These are phyloP conservation scores for Marasmius tenuissimus DNA, from an alignment of 1,284 basidiomycete genomes.

Conservation along the genomic window DNA sequence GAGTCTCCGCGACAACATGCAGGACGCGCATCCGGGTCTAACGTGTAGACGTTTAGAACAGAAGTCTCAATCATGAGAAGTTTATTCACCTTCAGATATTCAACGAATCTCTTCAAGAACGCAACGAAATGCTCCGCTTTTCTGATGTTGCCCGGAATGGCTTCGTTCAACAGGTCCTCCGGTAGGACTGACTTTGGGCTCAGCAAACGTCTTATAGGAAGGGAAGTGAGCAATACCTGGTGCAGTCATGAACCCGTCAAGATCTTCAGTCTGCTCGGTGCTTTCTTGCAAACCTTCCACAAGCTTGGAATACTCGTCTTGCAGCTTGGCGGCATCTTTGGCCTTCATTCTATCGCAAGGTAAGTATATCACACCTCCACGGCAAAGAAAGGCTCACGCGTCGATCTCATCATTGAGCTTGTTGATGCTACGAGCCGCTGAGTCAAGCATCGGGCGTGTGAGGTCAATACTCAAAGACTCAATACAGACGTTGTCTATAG, in stretches of 20 bases:
- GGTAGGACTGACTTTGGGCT: conserved; percentile 70
- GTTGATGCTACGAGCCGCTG: conserved; percentile 86
- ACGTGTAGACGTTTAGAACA: conserved; percentile 11
- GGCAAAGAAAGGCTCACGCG: conserved; percentile 56
- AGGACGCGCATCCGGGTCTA: conserved; percentile 98
- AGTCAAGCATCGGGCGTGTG: conserved; percentile 98
- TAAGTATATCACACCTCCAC: background rate
- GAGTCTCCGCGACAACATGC: conserved; percentile 99
- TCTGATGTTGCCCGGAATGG: conserved; percentile 96
- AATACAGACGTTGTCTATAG: conserved; percentile 95
- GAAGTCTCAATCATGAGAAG: conserved; percentile 3
- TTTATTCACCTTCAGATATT: conserved; percentile 87
- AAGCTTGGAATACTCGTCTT: conserved; percentile 96
- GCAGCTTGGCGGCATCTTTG: conserved; percentile 91
- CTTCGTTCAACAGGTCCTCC: conserved; percentile 93
- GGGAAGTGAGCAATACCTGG: conserved; percentile 55
- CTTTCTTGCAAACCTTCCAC: conserved; percentile 92
- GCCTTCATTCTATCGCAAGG: conserved; percentile 75
- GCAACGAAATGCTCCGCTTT: conserved; percentile 99
- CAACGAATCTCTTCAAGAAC: conserved; percentile 97
- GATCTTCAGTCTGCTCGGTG: conserved; percentile 59
- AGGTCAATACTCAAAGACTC: conserved; percentile 98
- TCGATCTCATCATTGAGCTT: conserved; percentile 92
- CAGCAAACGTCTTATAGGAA: conserved; percentile 7
- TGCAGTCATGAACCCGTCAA: conserved; percentile 88